A percentile compares a stretch with the other conserved stretches of the same genome.
Conservation (phyloP, 257 asterid genomes). For the Ajuga chamaepitys region DNA sequence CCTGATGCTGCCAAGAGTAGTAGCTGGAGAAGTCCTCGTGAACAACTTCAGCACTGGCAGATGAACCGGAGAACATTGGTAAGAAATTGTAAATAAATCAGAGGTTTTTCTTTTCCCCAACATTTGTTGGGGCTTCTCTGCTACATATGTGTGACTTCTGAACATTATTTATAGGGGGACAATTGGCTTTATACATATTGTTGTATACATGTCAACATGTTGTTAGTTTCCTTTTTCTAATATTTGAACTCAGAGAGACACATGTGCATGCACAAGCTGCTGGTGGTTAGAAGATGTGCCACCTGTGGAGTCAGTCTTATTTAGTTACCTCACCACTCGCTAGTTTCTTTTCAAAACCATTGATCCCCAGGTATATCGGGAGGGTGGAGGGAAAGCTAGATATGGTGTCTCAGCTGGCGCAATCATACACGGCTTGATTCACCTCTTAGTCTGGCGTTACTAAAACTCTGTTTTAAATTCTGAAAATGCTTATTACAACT, state of each 20-base stretch:
- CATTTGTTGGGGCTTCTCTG: neutral
- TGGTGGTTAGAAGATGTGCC: too few species aligned
- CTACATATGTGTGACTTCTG: neutral
- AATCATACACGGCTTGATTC: neutral
- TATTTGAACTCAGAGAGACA: neutral
- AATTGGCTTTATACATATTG: neutral
- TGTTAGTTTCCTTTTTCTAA: neutral
- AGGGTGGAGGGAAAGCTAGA: too few species aligned
- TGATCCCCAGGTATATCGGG: too few species aligned
- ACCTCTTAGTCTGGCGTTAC: too few species aligned
- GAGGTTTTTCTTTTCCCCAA: neutral
- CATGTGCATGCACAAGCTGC: too few species aligned
- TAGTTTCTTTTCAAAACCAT: too few species aligned
- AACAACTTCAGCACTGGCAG: conserved; percentile 92
- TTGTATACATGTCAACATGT: neutral
- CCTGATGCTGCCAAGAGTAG: conserved; percentile 47
- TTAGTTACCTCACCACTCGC: too few species aligned
- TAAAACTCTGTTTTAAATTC: neutral
- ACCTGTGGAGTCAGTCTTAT: too few species aligned
- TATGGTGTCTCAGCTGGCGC: neutral
- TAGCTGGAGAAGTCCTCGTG: conserved; percentile 72
- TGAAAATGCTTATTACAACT: neutral
- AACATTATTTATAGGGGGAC: neutral
- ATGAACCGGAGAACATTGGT: conserved; percentile 80
- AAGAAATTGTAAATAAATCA: conserved; percentile 22